Base-by-base conservation (phyloP, 805 yeast genomes). In the Candida chauliodis region DNA sequence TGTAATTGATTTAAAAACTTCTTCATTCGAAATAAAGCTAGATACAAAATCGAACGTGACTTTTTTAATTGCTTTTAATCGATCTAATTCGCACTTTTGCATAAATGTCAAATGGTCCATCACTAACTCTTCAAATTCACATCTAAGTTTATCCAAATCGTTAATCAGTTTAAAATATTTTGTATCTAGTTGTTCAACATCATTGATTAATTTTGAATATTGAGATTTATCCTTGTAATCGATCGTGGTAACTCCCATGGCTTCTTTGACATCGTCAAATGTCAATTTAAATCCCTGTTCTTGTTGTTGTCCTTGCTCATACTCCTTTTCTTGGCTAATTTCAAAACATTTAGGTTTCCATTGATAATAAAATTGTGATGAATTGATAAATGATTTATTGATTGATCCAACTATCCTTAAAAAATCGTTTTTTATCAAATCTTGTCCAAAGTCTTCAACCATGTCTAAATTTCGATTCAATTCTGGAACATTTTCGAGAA, bases 21-120 rank as follows among this genome's bases (percentile, higher is more conserved):
- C 13, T 11, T 3, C 4, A 4, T 79, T 70, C 51, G 78, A 79
- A 25, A 86, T 72, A 24, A 84, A 67, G 2, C 83, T 71, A 0
- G 87, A 78, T 16, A 84, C 63, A 48, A 84, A 84, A 55, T 86
- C 95, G 37, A 78, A 69, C 8, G 84, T 74, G 1, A 81, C 90
- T 43, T 84, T 81, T 56, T 86, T 85, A 44, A 87, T 63, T 0
- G 93, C 93, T 46, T 73, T 71, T 42, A 84, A 66, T 46, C 96
- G 73, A 59, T 87, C 95, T 24, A 76, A 58, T 60, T 87, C 95
- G 62, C 93, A 86, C 50, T 80, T 75, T 55, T 86, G 91, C 85
- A 87, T 78, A 55, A 82, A 85, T 16, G 79, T 61, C 36, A 82
- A 64, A 52, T 84, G 90, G 48, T 82, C 90, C 56, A 82, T 73